phyloP scores from a whole-genome alignment of 148 eudicot genomes.

The Camellia japonica region DNA sequence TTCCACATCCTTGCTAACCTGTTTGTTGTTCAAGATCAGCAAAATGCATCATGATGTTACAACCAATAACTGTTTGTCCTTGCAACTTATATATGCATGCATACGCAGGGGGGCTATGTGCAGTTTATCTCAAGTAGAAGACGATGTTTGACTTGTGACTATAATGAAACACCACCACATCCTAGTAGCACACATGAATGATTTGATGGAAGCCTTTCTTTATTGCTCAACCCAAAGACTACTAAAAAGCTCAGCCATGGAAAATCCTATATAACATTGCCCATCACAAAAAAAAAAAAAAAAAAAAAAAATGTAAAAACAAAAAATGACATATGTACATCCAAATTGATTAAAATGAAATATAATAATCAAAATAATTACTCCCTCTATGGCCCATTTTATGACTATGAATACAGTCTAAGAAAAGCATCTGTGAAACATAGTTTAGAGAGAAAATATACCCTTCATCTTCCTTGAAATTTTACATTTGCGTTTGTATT shows the following conservation, averaged over 20 bases:
- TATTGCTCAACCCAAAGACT: too few species aligned
- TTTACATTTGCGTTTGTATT: too few species aligned
- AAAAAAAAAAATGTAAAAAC: too few species aligned
- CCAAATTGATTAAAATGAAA: not conserved
- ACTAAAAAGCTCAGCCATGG: too few species aligned
- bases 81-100: not conserved
- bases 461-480: too few species aligned
- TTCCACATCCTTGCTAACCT: constrained; percentile 94
- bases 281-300: too few species aligned
- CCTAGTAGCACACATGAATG: not conserved
- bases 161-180: too few species aligned
- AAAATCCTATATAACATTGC: not conserved
- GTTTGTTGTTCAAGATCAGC: constrained; percentile 27
- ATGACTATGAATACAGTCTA: too few species aligned
- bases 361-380: not conserved
- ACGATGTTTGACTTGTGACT: not conserved
- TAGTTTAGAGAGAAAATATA: too few species aligned
- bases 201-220: not conserved
- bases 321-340: not conserved
- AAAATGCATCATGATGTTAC: not conserved
- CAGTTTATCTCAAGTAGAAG: not conserved
- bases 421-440: too few species aligned
- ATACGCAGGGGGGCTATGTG: not conserved
- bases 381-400: not conserved
- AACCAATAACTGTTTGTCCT: not conserved